Base-by-base conservation (phyloP, 2,329 filamentous ascomycete genomes). In the Pseudonectria foliicola region DNA sequence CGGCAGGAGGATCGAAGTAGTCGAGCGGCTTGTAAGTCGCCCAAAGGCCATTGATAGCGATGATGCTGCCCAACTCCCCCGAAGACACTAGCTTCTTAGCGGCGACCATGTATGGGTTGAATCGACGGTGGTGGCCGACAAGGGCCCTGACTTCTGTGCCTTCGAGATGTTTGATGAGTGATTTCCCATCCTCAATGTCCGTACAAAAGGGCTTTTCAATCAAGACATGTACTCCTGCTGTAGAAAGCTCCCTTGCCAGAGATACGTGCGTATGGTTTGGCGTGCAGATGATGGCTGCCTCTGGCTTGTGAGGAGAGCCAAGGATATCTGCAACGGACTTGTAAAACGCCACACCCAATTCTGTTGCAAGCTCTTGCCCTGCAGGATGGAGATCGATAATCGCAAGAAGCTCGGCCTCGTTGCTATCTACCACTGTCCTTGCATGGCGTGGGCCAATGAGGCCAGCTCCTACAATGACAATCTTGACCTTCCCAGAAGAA, bases 71-170 rank as follows among this genome's bases (percentile, higher is more conserved):
- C 0, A 78, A 57, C 0, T 52, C 52, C 0, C 60, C 57, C 0
- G 57, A 48, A 0, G 52, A 44, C 1, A 78, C 43, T 1, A 63
- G 54, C 11, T 62, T 43, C 41, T 75, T 76, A 0, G 72, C 61
- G 3, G 67, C 61, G 6, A 63, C 53, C 5, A 75, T 63, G 49
- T 73, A 75, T 0, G 68, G 68, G 45, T 79, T 77, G 57, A 79
- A 79, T 3, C 75, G 65, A 8, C 75, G 63, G 47, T 79, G 75
- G 42, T 79, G 74, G 6, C 73, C 75, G 2, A 75, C 69, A 1
- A 77, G 56, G 1, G 72, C 55, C n/a, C 66, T 63, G n/a, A 66
- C 53, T 2, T 52, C 46, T 0, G 55, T 43, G 6, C 41, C 33
- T 3, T 46, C 38, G 2, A 61, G 44, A 21, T 53, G 44, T 1